Conservation (phyloP, 768 basidiomycete genomes). For the Rhodocollybia butyracea region DNA sequence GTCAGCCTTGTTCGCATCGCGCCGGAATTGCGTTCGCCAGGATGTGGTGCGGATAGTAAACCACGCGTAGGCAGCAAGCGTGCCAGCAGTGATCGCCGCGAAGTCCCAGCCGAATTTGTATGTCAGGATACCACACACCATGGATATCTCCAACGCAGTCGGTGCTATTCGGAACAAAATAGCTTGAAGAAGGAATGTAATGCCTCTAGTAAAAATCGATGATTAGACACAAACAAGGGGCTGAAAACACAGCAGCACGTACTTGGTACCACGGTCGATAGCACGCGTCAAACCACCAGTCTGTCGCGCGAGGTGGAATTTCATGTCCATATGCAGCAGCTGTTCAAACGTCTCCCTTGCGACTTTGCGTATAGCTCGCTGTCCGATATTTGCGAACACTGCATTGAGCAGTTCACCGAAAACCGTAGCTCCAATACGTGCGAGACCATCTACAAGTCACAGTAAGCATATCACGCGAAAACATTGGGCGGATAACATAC, state of each 20-base stretch:
- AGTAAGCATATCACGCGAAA: neutral
- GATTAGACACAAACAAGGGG: neutral
- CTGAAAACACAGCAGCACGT: conserved; percentile 18
- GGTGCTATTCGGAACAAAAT: conserved; percentile 94
- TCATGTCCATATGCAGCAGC: conserved; percentile 83
- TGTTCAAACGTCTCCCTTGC: conserved; percentile 96
- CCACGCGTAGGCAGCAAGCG: conserved; percentile 92
- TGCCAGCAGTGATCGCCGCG: conserved; percentile 81
- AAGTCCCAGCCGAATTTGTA: conserved; percentile 99
- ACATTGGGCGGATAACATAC: conserved; percentile 45
- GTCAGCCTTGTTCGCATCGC: conserved; percentile 93
- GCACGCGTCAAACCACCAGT: conserved; percentile 95
- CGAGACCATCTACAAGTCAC: conserved; percentile 70
- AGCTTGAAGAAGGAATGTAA: conserved; percentile 91
- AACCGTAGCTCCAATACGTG: conserved; percentile 84
- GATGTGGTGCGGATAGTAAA: conserved; percentile 95
- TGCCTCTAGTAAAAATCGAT: conserved; percentile 58
- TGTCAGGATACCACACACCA: conserved; percentile 97
- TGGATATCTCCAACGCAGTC: conserved; percentile 91
- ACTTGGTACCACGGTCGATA: conserved; percentile 98
- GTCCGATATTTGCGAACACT: conserved; percentile 93
- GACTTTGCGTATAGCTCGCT: conserved; percentile 90
- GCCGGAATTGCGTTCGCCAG: conserved; percentile 95
- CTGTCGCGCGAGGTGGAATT: conserved; percentile 89
- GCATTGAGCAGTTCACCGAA: conserved; percentile 93